These are phyloP conservation scores for Beauveria varroae DNA, from an alignment of 2,329 filamentous ascomycete genomes.

Conservation along the genomic window DNA sequence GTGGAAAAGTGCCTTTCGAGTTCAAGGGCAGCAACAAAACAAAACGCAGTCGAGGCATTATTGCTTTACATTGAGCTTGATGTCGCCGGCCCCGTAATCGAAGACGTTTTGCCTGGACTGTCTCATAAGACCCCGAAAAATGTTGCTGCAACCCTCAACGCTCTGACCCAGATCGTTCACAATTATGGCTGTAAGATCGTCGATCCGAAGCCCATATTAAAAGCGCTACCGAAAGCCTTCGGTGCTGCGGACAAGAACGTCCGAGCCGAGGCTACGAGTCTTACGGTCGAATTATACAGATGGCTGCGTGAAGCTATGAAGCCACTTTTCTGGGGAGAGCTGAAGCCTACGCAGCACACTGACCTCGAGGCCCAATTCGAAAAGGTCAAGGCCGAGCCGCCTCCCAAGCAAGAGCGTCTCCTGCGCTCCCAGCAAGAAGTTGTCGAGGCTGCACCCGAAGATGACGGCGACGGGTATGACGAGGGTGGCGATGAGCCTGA, in stretches of 20 bases:
- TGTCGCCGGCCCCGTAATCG: conserved; percentile 74
- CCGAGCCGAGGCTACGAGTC: conserved; percentile 81
- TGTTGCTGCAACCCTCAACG: conserved; percentile 62
- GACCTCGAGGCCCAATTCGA: conserved; percentile 94
- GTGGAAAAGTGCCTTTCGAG: conserved; percentile 88
- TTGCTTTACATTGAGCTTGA: conserved; percentile 88
- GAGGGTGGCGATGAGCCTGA: conserved; percentile 50
- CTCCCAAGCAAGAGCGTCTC: conserved; percentile 84
- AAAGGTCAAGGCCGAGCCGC: conserved; percentile 76
- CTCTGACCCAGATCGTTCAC: conserved; percentile 78
- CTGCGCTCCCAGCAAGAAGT: conserved; percentile 85
- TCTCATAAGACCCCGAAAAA: conserved; percentile 89
- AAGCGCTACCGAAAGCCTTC: conserved; percentile 81
- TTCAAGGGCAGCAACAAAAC: conserved; percentile 80
- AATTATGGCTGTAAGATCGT: conserved; percentile 92
- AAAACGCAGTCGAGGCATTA: conserved; percentile 77
- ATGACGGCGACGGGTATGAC: conserved; percentile 49
- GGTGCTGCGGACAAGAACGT: conserved; percentile 98
- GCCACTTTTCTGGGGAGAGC: conserved; percentile 89
- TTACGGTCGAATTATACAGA: conserved; percentile 90
- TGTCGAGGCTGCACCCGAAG: conserved; percentile 57
- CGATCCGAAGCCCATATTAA: conserved; percentile 87
- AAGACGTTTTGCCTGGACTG: conserved; percentile 78
- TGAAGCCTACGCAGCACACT: conserved; percentile 91
- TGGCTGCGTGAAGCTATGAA: conserved; percentile 99